Conservation (phyloP, 441 rosid genomes). For the Croton laevigatus region DNA sequence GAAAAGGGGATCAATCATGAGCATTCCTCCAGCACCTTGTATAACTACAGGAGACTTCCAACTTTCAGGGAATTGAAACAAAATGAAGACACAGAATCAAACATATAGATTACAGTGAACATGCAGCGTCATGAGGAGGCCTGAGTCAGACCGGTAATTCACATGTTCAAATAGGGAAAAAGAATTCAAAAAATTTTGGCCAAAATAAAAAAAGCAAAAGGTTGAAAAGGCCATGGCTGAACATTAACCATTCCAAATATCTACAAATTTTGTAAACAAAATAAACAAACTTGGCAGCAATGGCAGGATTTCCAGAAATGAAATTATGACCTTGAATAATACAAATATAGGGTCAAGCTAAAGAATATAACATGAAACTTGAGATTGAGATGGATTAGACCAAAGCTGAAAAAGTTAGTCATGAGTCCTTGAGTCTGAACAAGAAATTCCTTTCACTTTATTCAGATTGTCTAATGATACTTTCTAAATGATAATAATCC, state of each 20-base stretch:
- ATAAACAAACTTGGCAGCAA: background rate
- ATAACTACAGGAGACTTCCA: conserved; percentile 46
- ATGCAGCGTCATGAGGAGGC: background rate
- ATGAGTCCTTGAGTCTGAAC: background rate
- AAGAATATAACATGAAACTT: background rate
- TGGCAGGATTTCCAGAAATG: background rate
- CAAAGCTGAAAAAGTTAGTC: background rate
- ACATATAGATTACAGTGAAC: no score
- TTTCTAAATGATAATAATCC: background rate
- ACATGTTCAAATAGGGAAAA: background rate
- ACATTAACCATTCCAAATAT: background rate
- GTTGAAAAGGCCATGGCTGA: background rate
- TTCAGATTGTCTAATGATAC: background rate
- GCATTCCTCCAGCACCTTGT: conserved; percentile 97
- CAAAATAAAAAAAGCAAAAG: background rate
- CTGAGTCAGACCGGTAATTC: background rate
- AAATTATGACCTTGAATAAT: background rate
- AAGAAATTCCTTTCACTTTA: background rate
- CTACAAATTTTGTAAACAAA: background rate
- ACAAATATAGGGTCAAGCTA: background rate
- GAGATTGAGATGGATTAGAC: background rate
- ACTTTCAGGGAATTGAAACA: conserved; percentile 6
- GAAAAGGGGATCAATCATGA: conserved; percentile 92
- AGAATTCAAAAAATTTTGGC: background rate
- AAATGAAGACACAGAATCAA: background rate